A percentile compares a stretch with the other conserved stretches of the same genome.
These are phyloP conservation scores for Coemansia sp. DNA, from an alignment of 192 early-diverging fungal species.

Conservation along the genomic window DNA sequence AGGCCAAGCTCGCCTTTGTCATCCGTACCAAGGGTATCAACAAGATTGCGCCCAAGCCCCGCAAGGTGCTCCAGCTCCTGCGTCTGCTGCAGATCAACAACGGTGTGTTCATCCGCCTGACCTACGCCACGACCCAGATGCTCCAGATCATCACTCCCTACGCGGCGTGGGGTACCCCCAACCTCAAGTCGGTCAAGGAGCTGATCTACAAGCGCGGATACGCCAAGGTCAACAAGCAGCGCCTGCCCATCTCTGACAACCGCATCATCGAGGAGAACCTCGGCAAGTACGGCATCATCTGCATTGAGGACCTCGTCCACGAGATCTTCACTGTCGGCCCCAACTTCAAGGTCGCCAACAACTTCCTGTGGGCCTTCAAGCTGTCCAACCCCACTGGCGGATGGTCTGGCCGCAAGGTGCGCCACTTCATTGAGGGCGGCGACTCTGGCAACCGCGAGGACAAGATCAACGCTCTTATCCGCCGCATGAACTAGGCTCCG, in stretches of 20 bases:
- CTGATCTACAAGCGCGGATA: constrained; percentile 99
- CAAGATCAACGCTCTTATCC: constrained; percentile 95
- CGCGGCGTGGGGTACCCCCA: constrained; percentile 92
- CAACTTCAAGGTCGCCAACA: constrained; percentile 96
- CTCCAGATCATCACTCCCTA: constrained; percentile 95
- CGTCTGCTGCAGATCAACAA: constrained; percentile 99
- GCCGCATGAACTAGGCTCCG: constrained; percentile 88
- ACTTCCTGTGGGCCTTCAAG: constrained; percentile 99
- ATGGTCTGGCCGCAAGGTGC: constrained; percentile 88
- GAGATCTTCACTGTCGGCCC: constrained; percentile 98
- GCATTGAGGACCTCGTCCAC: constrained; percentile 97
- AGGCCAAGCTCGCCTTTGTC: constrained; percentile 97
- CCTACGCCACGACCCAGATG: constrained; percentile 97
- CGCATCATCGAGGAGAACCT: constrained; percentile 87
- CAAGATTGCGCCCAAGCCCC: constrained; percentile 98
- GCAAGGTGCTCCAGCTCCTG: constrained; percentile 98
- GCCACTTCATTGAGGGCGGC: constrained; percentile 97
- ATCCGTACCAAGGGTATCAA: constrained; percentile 99
- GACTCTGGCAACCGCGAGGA: constrained; percentile 96
- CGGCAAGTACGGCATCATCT: constrained; percentile 95
- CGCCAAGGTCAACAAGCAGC: constrained; percentile 97
- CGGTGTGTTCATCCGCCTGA: constrained; percentile 93
- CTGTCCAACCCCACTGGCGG: constrained; percentile 98
- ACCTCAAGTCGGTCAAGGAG: constrained; percentile 98
- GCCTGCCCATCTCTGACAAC: constrained; percentile 96